Percentiles rank a stretch among this genome's conserved stretches.
phyloP scores from a whole-genome alignment of 305 asterid species.

The Ilex paraguariensis region DNA sequence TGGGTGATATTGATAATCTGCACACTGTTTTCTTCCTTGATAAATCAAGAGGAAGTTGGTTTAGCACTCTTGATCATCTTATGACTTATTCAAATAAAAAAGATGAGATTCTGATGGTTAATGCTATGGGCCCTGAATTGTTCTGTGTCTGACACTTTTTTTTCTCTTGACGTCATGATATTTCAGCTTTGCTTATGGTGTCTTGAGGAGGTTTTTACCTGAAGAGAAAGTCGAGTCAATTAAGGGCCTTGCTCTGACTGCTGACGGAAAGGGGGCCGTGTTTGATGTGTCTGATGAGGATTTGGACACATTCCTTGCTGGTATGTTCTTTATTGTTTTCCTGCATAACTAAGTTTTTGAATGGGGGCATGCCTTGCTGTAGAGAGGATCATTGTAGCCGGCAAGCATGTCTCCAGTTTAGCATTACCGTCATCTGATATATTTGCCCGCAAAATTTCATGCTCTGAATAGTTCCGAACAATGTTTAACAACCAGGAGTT shows the following conservation, averaged over 20 bases:
- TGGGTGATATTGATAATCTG: too few species aligned
- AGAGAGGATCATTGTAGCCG: too few species aligned
- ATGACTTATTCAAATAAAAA: too few species aligned
- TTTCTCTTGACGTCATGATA: slow-evolving; percentile 1
- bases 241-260: slow-evolving; percentile 79
- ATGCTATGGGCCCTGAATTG: too few species aligned
- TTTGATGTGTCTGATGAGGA: slow-evolving; percentile 75
- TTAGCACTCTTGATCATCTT: too few species aligned
- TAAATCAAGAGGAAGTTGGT: not conserved
- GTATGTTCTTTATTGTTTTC: slow-evolving; percentile 20
- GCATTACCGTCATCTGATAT: too few species aligned
- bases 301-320: slow-evolving; percentile 58
- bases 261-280: slow-evolving; percentile 83
- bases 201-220: slow-evolving; percentile 69
- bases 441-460: too few species aligned
- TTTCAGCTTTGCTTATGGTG: slow-evolving; percentile 59
- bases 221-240: slow-evolving; percentile 81
- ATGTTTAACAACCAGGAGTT: not conserved
- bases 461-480: not conserved
- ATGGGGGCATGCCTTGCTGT: too few species aligned
- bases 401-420: too few species aligned
- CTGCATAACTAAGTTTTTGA: too few species aligned
- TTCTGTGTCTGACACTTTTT: not conserved
- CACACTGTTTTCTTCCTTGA: not conserved
- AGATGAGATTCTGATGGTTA: too few species aligned